Percentiles rank a stretch among this genome's conserved stretches.
phyloP scores from a whole-genome alignment of 257 asterid species.

The Solanum appendiculatum region DNA sequence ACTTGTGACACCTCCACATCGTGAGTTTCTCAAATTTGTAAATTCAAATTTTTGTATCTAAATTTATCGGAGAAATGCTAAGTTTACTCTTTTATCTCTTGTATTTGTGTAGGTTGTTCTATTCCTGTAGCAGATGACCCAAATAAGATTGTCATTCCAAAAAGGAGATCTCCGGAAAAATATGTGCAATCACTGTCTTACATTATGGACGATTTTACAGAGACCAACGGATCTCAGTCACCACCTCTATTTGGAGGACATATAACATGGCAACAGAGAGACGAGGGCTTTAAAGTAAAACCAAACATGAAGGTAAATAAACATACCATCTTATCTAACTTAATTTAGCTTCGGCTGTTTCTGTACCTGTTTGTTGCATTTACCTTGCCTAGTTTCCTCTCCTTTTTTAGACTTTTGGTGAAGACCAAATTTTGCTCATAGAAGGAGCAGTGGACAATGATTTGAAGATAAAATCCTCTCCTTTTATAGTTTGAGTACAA shows the following conservation, averaged over 20 bases:
- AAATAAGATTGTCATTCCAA: conserved; percentile 51
- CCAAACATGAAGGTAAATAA: conserved; percentile 70
- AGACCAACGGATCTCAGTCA: conserved; percentile 44
- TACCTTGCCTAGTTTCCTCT: not conserved
- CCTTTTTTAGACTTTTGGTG: not conserved
- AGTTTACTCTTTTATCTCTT: not conserved
- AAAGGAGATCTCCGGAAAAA: conserved; percentile 41
- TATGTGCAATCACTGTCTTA: conserved; percentile 52
- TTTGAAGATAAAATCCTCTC: not conserved
- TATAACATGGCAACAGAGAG: conserved; percentile 77
- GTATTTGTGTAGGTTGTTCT: conserved; percentile 47
- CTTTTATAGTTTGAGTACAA: not conserved
- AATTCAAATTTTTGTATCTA: not conserved
- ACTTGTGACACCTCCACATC: conserved; percentile 71
- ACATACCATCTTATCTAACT: not conserved
- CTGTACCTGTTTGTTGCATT: not conserved
- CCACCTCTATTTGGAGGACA: conserved; percentile 89
- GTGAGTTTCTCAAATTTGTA: conserved; percentile 36
- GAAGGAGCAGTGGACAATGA: not conserved
- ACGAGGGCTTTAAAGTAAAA: conserved; percentile 68
- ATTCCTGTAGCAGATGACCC: conserved; percentile 67
- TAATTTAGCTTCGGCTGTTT: not conserved
- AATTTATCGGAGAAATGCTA: not conserved
- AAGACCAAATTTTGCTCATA: not conserved
- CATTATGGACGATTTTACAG: conserved; percentile 42